Base-by-base conservation (phyloP, 768 basidiomycete species). In the Lentinula sp. region DNA sequence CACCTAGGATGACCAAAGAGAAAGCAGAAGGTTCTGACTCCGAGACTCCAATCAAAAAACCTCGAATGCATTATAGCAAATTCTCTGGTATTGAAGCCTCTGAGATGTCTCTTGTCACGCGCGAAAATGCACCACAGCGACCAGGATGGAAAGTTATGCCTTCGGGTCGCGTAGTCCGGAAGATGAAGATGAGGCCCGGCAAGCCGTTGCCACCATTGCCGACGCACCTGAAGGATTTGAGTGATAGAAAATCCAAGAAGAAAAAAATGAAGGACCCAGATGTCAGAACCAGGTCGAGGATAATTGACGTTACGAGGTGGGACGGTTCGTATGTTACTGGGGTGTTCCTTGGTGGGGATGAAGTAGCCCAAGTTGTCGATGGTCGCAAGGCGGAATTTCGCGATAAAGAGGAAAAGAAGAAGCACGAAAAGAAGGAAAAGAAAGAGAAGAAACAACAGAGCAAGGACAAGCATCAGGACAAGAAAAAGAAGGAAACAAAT, bases 221-320 rank as follows among this genome's bases (percentile, higher is more conserved):
- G 2, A 72, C 43, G 11, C 43, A 61, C 56, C 34, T 52, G 61
- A 48, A 66, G 54, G 21, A 68, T 60, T 50, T 71, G 64, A 32
- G 65, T 23, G 70, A 68, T 53, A 74, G 74, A 66, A 74, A 72
- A 64, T 8, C 13, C 37, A 80, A 75, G 69, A 84, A 78, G 65
- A 80, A 75, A 60, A 76, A 76, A 60, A 61, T 70, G 48, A 80
- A 80, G 59, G 76, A 77, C 16, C 83, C 84, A 0, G 83, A 81
- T 40, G 69, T 71, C 8, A 78, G 91, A 16, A 85, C 90, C 1
- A 76, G 87, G 62, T 73, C 81, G 61, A 76, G 78, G 61, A 84
- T 78, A 48, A 92, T 94, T 65, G 91, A 93, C 66, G 85, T 90
- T 65, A 80, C 83, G 15, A 79, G 80, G 54, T 93, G 84, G 78